Percentiles rank a stretch among this genome's conserved stretches.
Evolutionary conservation across 306 rosid species (phyloP).

Genomic region (Canavalia ensiformis): DNA sequence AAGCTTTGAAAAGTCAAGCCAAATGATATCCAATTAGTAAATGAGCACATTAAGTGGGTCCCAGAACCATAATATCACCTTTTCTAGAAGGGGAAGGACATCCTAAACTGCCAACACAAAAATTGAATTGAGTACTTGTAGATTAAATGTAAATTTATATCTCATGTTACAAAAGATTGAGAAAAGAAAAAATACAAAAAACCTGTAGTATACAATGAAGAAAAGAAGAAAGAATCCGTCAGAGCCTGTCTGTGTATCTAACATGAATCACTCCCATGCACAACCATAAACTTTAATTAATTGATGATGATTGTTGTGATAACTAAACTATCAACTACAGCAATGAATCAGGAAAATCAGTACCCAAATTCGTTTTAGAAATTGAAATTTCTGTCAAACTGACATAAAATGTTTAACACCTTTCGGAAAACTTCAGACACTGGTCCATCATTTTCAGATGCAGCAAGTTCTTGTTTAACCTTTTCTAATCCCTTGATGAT

Average conservation of each 20-base stretch:
- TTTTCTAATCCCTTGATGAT: slow-evolving; percentile 89
- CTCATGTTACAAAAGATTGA: slow-evolving; percentile 1
- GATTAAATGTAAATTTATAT: slow-evolving; percentile 20
- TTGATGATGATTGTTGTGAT: slow-evolving; percentile 10
- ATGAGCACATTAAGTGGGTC: neutral
- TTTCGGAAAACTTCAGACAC: slow-evolving; percentile 80
- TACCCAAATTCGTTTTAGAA: slow-evolving; percentile 19
- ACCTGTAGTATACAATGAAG: slow-evolving; percentile 26
- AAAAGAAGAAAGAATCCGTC: slow-evolving; percentile 6
- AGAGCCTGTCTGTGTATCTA: slow-evolving; percentile 11
- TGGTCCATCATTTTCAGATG: slow-evolving; percentile 93
- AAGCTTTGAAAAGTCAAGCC: too few species aligned
- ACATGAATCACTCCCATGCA: neutral
- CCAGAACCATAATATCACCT: neutral
- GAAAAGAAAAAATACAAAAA: slow-evolving; percentile 7
- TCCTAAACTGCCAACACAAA: slow-evolving; percentile 21
- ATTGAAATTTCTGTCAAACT: neutral
- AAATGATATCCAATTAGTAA: neutral
- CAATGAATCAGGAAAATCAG: slow-evolving; percentile 8
- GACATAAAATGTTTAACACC: slow-evolving; percentile 56
- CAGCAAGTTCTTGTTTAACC: slow-evolving; percentile 88
- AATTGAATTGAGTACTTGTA: slow-evolving; percentile 4
- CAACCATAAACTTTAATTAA: slow-evolving; percentile 25
- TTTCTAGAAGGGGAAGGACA: neutral
- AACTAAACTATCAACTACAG: slow-evolving; percentile 3